Percentiles rank a stretch among this genome's conserved stretches.
phyloP scores from a whole-genome alignment of 805 yeast genomes.

The Ogataea parapolymorpha region DNA sequence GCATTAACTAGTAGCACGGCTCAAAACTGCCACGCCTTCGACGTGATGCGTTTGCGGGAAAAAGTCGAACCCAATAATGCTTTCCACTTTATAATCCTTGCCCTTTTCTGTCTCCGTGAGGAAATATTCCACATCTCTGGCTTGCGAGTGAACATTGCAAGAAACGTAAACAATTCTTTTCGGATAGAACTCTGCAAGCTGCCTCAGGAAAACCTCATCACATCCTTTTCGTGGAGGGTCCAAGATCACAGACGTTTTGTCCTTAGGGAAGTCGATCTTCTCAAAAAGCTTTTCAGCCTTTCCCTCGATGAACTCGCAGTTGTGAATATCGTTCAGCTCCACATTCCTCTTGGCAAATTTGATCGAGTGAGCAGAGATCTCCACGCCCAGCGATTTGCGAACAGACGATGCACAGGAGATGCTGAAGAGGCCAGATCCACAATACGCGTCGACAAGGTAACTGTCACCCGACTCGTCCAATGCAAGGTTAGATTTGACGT shows the following conservation, averaged over 20 bases:
- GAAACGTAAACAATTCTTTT: slow-evolving; percentile 89
- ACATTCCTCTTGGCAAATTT: slow-evolving; percentile 85
- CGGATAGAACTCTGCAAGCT: slow-evolving; percentile 79
- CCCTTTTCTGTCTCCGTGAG: slow-evolving; percentile 65
- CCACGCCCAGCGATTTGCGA: slow-evolving; percentile 88
- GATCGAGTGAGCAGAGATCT: slow-evolving; percentile 87
- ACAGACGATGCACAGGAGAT: slow-evolving; percentile 80
- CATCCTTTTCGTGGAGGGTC: slow-evolving; percentile 99
- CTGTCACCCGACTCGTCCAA: slow-evolving; percentile 38
- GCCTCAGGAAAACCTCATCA: slow-evolving; percentile 81
- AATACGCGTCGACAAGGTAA: slow-evolving; percentile 28
- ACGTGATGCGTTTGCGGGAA: slow-evolving; percentile 67
- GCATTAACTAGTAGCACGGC: slow-evolving; percentile 5
- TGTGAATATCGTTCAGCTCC: slow-evolving; percentile 63
- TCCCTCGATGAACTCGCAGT: slow-evolving; percentile 84
- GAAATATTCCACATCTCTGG: slow-evolving; percentile 86
- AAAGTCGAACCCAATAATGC: slow-evolving; percentile 92
- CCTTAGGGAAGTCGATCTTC: slow-evolving; percentile 69
- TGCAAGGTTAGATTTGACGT: slow-evolving; percentile 70
- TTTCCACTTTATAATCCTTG: slow-evolving; percentile 62
- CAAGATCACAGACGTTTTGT: slow-evolving; percentile 80
- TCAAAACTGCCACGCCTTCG: slow-evolving; percentile 49
- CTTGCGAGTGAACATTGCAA: slow-evolving; percentile 97
- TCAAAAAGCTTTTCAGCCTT: slow-evolving; percentile 89
- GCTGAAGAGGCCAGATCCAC: slow-evolving; percentile 69